Evolutionary conservation across 139 green algal species (phyloP), one percentile per base, ranked within the genome.

Genomic region (Picochlorum sp.): DNA sequence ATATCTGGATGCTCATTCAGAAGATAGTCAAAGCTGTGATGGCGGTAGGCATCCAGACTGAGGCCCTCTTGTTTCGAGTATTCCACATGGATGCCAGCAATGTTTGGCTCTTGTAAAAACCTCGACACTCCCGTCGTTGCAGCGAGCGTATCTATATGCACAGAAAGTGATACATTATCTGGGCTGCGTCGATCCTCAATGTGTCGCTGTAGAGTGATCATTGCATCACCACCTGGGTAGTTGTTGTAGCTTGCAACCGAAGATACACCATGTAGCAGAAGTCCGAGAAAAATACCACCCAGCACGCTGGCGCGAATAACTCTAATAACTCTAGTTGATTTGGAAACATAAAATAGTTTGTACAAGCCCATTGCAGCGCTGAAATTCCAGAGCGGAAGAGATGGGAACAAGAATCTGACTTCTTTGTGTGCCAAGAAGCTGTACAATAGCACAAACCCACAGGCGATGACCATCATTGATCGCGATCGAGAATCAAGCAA

Each of bases 391-490:
- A 90, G 61, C 10, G 88, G 86, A 49, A 95, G 51, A 13, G 78
- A 70, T 6, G 85, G 85, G 28, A 95, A 82, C n/a, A 95, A 59
- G 71, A 95, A 95, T 6, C 87, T 76, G 45, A 87, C 71, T 68
- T 89, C 83, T 72, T 95, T 94, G 75, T 94, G 86, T 2, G 69
- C 68, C 16, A 94, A 78, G 18, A 67, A 57, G 1, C 86, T 95
- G 66, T 94, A 95, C n/a, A 91, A 68, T 3, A 44, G 41, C 3
- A 90, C 51, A 61, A 85, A 94, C 20, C 55, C 60, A 2, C 78
- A 14, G 2, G 59, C 79, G 13, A 79, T 50, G 1, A 18, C 41
- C 15, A 73, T 18, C 4, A 67, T 21, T 1, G 28, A 23, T 4
- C 63, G 49, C 3, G 74, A 61, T 3, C 75, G 45, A 2, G 51